phyloP scores from a whole-genome alignment of 441 rosid genomes.

The Eugenia klotzschiana region DNA sequence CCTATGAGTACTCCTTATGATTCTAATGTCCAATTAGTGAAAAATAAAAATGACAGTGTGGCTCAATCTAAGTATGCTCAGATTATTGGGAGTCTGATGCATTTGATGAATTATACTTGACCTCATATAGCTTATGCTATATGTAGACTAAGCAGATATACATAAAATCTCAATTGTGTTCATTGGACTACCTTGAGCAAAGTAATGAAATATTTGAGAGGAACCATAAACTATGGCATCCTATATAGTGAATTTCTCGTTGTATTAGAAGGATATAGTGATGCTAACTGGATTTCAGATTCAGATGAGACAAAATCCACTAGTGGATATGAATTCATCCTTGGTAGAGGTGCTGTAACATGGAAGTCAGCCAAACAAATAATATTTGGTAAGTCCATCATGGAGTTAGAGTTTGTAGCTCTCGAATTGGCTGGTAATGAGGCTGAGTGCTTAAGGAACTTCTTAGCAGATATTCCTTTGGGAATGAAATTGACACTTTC shows the following conservation, averaged over 20 bases:
- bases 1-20: neutral
- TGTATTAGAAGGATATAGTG: neutral
- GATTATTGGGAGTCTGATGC: neutral
- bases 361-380: neutral
- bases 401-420: neutral
- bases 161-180: neutral
- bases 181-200: neutral
- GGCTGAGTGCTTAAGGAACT: neutral
- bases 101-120: neutral
- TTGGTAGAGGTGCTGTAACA: neutral
- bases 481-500: neutral
- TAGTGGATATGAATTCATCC: neutral
- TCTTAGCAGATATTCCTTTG: neutral
- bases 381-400: neutral
- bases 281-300: neutral
- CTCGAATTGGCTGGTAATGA: neutral
- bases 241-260: neutral
- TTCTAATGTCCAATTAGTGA: neutral
- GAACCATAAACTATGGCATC: neutral
- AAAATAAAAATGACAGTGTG: neutral
- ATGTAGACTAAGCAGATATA: neutral
- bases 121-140: neutral
- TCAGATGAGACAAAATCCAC: neutral
- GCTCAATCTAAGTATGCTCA: neutral
- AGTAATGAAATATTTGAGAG: neutral